phyloP scores from a whole-genome alignment of 495 filamentous ascomycete genomes.

The Podospora anserina region DNA sequence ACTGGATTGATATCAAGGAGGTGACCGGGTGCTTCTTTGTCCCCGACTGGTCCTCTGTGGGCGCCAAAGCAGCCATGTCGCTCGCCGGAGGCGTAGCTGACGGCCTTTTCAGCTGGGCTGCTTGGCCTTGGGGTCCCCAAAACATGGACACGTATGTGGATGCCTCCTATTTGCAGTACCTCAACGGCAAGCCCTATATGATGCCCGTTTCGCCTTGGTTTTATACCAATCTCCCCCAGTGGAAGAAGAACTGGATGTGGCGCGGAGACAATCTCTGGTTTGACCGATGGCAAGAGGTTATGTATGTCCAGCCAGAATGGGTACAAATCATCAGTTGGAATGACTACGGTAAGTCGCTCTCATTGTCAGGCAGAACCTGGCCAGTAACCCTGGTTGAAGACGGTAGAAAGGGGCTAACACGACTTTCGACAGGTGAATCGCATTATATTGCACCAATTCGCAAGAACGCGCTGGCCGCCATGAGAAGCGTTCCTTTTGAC shows the following conservation, averaged over 20 bases:
- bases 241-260: constrained; percentile 68
- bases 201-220: constrained; percentile 68
- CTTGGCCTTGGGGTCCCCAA: constrained; percentile 45
- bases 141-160: constrained; percentile 43
- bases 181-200: constrained; percentile 35
- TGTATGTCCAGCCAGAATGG: constrained; percentile 8
- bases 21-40: constrained; percentile 32
- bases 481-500: constrained; percentile 36
- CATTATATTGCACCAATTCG: constrained; percentile 48
- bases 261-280: constrained; percentile 66
- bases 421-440: constrained; percentile 31
- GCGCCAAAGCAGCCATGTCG: constrained; percentile 12
- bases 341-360: constrained; percentile 6
- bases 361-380: background rate
- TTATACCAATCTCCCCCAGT: constrained; percentile 58
- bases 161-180: constrained; percentile 26
- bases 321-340: constrained; percentile 17
- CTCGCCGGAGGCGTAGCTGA: constrained; percentile 27
- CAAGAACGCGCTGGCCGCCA: constrained; percentile 43
- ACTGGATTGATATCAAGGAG: constrained; percentile 32
- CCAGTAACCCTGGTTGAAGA: background rate
- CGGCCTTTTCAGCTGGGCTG: constrained; percentile 40
- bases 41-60: constrained; percentile 29
- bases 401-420: background rate
- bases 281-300: constrained; percentile 13